phyloP scores from a whole-genome alignment of 1,284 basidiomycete genomes.

The Marasmius sp. region DNA sequence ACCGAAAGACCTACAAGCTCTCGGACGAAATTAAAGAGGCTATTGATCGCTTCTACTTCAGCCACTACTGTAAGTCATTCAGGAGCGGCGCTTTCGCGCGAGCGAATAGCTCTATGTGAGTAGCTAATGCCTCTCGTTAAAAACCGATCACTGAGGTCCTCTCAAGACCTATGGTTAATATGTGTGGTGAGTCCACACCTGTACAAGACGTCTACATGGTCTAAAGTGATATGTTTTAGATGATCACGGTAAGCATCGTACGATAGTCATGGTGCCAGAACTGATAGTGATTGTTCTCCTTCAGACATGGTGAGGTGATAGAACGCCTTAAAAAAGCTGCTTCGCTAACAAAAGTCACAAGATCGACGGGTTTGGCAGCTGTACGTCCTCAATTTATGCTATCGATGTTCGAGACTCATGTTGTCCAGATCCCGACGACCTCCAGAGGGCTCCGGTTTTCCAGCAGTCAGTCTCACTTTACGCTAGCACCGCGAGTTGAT shows the following conservation, averaged over 20 bases:
- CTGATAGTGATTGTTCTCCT: conserved; percentile 6
- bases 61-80: conserved; percentile 88
- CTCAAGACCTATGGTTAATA: conserved; percentile 61
- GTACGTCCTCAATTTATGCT: conserved; percentile 40
- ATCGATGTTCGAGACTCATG: conserved; percentile 7
- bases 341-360: conserved; percentile 22
- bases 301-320: conserved; percentile 30
- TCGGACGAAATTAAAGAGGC: conserved; percentile 75
- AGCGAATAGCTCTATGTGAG: conserved; percentile 91
- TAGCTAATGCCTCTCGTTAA: conserved; percentile 7
- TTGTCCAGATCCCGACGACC: conserved; percentile 72
- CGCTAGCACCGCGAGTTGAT: too few species aligned
- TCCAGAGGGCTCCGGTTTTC: conserved; percentile 81
- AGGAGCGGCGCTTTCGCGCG: conserved; percentile 89
- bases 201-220: neutral
- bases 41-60: conserved; percentile 90
- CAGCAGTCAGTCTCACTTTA: conserved; percentile 45
- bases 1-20: conserved; percentile 64
- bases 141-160: conserved; percentile 5
- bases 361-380: conserved; percentile 94
- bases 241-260: conserved; percentile 65
- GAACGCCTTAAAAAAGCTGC: neutral
- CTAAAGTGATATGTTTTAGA: conserved; percentile 37
- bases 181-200: conserved; percentile 48
- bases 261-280: neutral